These are phyloP conservation scores for Davidsoniella eucalypti DNA, from an alignment of 2,329 filamentous ascomycete genomes.

Conservation along the genomic window DNA sequence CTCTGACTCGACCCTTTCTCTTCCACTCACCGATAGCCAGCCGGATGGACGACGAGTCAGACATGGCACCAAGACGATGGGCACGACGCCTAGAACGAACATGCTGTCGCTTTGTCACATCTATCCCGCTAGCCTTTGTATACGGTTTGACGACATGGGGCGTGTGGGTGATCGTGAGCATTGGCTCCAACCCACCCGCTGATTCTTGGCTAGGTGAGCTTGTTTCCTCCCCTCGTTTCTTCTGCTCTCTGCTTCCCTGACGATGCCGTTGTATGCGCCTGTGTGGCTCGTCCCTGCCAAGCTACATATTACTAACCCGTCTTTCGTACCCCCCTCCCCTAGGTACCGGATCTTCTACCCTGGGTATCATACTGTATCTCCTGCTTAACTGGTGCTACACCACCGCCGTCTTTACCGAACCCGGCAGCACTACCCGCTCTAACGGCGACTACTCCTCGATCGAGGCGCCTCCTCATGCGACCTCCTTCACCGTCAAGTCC, in stretches of 20 bases:
- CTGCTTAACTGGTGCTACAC: constrained; percentile 83
- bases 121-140: constrained; percentile 78
- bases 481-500: constrained; percentile 81
- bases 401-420: constrained; percentile 80
- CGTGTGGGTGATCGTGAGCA: constrained; percentile 65
- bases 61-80: constrained; percentile 41
- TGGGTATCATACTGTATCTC: constrained; percentile 56
- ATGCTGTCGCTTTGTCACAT: constrained; percentile 64
- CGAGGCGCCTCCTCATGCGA: constrained; percentile 40
- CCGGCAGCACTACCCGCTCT: constrained; percentile 52
- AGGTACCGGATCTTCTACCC: constrained; percentile 40
- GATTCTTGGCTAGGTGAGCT: constrained; percentile 41
- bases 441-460: constrained; percentile 48
- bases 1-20: background rate
- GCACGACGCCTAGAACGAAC: constrained; percentile 60
- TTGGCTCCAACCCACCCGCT: constrained; percentile 42
- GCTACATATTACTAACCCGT: background rate
- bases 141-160: constrained; percentile 89
- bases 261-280: background rate
- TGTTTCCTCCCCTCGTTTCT: constrained; percentile 2
- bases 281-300: background rate
- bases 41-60: constrained; percentile 17
- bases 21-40: constrained; percentile 16
- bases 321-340: background rate
- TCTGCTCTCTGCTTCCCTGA: background rate